These are phyloP conservation scores for Vicia faba DNA, from an alignment of 306 rosid genomes.

Conservation along the genomic window DNA sequence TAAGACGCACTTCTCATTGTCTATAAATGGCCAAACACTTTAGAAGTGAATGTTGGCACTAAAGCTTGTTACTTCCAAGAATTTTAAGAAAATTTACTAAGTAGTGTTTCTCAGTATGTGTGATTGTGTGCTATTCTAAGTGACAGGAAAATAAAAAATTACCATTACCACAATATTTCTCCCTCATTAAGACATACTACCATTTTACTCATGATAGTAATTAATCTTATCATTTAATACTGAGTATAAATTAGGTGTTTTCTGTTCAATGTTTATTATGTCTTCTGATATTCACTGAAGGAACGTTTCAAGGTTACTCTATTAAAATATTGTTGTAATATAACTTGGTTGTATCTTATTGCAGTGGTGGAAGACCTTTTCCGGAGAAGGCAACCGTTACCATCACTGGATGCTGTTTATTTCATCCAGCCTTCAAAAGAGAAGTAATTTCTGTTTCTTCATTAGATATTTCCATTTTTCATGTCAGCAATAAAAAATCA, in stretches of 20 bases:
- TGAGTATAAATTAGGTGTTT: slow-evolving; percentile 12
- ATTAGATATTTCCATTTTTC: slow-evolving; percentile 8
- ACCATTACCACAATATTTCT: slow-evolving; percentile 6
- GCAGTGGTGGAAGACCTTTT: slow-evolving; percentile 98
- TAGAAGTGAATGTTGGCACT: not conserved
- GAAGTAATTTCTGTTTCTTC: slow-evolving; percentile 58
- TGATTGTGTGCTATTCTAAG: not conserved
- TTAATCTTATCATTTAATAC: slow-evolving; percentile 8
- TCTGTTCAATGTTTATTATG: slow-evolving; percentile 7
- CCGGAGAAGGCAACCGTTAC: slow-evolving; percentile 94
- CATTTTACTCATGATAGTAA: slow-evolving; percentile 10
- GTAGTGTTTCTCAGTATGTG: slow-evolving; percentile 9
- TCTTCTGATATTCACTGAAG: slow-evolving; percentile 4
- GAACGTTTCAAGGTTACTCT: not conserved
- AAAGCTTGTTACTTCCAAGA: slow-evolving; percentile 2
- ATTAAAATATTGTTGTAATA: slow-evolving; percentile 25
- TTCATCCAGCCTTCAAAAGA: slow-evolving; percentile 89
- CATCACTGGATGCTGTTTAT: slow-evolving; percentile 89
- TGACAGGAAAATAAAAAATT: slow-evolving; percentile 1
- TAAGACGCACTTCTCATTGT: slow-evolving; percentile 3
- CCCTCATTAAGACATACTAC: slow-evolving; percentile 22
- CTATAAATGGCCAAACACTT: slow-evolving; percentile 1
- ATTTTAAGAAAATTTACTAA: not conserved
- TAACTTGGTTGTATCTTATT: slow-evolving; percentile 36
- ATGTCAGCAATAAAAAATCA: slow-evolving; percentile 3